A percentile compares a stretch with the other conserved stretches of the same genome.
Conservation (phyloP, 2,329 filamentous ascomycete genomes). For the Cryphonectria japonica region DNA sequence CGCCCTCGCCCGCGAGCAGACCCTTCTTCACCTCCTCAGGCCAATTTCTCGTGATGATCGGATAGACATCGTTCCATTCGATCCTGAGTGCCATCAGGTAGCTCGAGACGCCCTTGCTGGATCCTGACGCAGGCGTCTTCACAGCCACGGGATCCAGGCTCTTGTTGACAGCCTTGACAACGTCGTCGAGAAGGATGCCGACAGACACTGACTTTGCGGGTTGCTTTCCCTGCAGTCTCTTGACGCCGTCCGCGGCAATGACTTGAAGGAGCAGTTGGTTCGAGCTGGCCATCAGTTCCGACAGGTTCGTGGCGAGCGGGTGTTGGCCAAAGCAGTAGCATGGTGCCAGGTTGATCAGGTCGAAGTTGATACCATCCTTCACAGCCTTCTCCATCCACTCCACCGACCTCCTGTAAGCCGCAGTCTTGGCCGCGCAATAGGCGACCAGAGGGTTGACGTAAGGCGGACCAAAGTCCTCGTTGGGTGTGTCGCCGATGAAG, state of each 20-base stretch:
- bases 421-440: constrained; percentile 30
- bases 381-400: constrained; percentile 28
- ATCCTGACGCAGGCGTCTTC: constrained; percentile 23
- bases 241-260: constrained; percentile 2
- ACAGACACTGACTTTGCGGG: neutral
- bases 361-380: constrained; percentile 25
- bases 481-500: constrained; percentile 11
- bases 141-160: constrained; percentile 23
- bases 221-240: neutral
- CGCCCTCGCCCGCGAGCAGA: constrained; percentile 22
- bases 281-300: constrained; percentile 24
- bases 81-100: constrained; percentile 15
- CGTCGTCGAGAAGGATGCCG: constrained; percentile 14
- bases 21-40: constrained; percentile 28
- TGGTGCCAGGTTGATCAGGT: constrained; percentile 28
- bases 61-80: constrained; percentile 25
- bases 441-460: constrained; percentile 18
- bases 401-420: constrained; percentile 19
- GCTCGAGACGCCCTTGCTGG: constrained; percentile 21
- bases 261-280: constrained; percentile 22
- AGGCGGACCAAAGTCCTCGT: constrained; percentile 25
- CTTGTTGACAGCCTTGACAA: constrained; percentile 22
- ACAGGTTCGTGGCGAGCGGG: constrained; percentile 21
- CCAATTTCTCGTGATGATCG: constrained; percentile 24
- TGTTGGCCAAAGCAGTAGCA: constrained; percentile 23